phyloP scores from a whole-genome alignment of 1,284 basidiomycete species.

The Testicularia cyperi region DNA sequence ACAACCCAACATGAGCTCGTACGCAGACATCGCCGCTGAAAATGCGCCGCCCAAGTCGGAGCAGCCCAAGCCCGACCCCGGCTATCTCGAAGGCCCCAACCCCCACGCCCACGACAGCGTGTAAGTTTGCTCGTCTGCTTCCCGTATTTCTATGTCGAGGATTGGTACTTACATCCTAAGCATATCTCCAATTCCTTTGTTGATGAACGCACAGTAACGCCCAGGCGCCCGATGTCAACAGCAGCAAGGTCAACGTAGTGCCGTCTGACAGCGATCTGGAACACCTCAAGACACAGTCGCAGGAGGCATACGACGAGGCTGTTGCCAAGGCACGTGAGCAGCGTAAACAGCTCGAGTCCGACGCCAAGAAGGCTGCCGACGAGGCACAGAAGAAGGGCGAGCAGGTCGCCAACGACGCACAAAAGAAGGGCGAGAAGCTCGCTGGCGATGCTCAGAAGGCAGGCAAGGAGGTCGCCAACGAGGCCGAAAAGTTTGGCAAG shows the following conservation, averaged over 20 bases:
- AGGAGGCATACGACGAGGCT: conserved; percentile 37
- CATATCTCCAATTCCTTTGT: too few relatives aligned
- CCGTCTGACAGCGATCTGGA: conserved; percentile 39
- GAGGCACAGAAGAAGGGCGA: conserved; percentile 8
- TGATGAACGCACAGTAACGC: conserved; percentile 10
- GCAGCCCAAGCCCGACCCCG: conserved; percentile 41
- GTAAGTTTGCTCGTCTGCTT: too few relatives aligned
- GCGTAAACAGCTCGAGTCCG: conserved; percentile 27
- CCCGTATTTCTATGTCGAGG: too few relatives aligned
- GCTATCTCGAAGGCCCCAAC: conserved; percentile 33
- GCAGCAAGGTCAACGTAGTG: conserved; percentile 43
- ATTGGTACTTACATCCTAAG: too few relatives aligned
- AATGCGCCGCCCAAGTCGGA: conserved; percentile 38
- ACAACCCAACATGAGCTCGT: conserved; percentile 38
- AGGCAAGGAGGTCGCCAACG: conserved; percentile 9
- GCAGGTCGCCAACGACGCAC: conserved; percentile 17
- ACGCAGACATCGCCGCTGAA: conserved; percentile 43
- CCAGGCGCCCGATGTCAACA: conserved; percentile 36
- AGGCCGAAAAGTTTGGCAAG: conserved; percentile 32
- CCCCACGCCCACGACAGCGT: conserved; percentile 1
- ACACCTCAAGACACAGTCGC: conserved; percentile 46
- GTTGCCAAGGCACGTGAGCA: conserved; percentile 29
- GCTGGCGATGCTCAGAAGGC: conserved; percentile 36
- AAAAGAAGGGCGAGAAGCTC: conserved; percentile 14
- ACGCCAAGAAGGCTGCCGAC: conserved; percentile 20